phyloP scores from a whole-genome alignment of 495 filamentous ascomycete species.

The Evansstolkia leycettana region DNA sequence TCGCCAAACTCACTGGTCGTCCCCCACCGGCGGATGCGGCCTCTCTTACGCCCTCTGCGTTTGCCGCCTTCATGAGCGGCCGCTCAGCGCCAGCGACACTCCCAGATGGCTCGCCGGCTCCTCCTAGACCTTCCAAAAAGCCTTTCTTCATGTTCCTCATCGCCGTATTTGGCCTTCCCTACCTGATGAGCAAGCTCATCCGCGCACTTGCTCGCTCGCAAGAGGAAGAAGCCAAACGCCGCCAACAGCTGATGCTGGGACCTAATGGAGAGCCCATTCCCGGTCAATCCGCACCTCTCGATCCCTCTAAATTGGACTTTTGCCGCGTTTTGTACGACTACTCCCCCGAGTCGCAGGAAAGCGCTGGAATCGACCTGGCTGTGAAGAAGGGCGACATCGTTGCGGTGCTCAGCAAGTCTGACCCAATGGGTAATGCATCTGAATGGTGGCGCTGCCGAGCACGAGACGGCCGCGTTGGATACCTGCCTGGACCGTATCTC shows the following conservation, averaged over 20 bases:
- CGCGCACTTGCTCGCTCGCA: constrained; percentile 68
- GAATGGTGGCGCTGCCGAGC: constrained; percentile 98
- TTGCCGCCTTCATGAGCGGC: constrained; percentile 66
- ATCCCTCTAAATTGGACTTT: constrained; percentile 86
- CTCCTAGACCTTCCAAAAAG: constrained; percentile 73
- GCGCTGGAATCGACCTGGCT: constrained; percentile 68
- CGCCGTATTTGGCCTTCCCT: constrained; percentile 88
- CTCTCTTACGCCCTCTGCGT: constrained; percentile 76
- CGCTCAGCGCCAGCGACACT: constrained; percentile 28
- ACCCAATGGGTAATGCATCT: constrained; percentile 80
- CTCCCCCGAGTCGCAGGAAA: constrained; percentile 55
- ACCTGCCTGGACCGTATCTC: constrained; percentile 80
- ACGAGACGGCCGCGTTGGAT: constrained; percentile 83
- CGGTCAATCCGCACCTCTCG: constrained; percentile 38
- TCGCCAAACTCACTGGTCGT: constrained; percentile 90
- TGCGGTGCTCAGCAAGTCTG: constrained; percentile 83
- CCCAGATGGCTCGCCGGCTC: constrained; percentile 42
- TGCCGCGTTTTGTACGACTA: constrained; percentile 93
- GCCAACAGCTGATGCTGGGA: constrained; percentile 38
- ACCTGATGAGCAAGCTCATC: constrained; percentile 92
- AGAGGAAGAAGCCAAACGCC: constrained; percentile 61
- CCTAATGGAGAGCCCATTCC: constrained; percentile 34
- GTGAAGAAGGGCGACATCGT: constrained; percentile 95
- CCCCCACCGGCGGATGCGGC: constrained; percentile 78
- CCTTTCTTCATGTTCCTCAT: constrained; percentile 92